Conservation (phyloP, 352 stramenopile genomes). For the Phytophthora macrochlamydospora region DNA sequence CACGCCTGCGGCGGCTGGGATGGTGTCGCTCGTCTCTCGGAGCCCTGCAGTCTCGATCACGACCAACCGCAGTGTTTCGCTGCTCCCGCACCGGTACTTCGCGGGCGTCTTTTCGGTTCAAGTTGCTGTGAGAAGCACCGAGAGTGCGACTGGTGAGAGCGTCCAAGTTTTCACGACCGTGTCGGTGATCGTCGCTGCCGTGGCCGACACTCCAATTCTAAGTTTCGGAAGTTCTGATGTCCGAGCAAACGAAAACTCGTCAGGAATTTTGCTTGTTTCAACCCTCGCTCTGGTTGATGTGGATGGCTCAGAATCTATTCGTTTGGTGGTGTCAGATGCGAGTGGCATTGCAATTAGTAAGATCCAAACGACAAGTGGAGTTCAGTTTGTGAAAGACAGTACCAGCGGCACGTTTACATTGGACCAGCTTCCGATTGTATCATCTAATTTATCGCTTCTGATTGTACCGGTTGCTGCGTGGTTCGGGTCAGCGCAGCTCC, state of each 20-base stretch:
- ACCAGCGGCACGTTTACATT: constrained; percentile 34
- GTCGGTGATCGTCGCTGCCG: constrained; percentile 19
- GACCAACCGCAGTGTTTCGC: constrained; percentile 29
- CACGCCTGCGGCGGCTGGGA: constrained; percentile 10
- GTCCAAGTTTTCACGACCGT: constrained; percentile 12
- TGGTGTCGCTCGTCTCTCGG: constrained; percentile 29
- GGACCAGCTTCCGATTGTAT: constrained; percentile 8
- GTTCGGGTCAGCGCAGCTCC: constrained; percentile 42
- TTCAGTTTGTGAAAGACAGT: constrained; percentile 27
- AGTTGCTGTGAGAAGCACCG: constrained; percentile 34
- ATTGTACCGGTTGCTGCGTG: constrained; percentile 32
- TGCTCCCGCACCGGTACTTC: constrained; percentile 44
- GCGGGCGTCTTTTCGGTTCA: constrained; percentile 40
- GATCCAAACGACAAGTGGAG: constrained; percentile 19
- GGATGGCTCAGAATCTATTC: constrained; percentile 50
- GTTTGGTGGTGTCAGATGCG: constrained; percentile 34
- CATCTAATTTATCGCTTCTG: constrained; percentile 28
- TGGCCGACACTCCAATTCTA: constrained; percentile 33
- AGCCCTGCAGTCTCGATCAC: constrained; percentile 6
- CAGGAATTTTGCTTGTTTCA: constrained; percentile 33
- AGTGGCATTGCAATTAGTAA: constrained; percentile 28
- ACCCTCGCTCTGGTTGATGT: constrained; percentile 37
- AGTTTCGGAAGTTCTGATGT: constrained; percentile 10
- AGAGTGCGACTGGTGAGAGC: constrained; percentile 32
- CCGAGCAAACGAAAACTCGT: constrained; percentile 42